Evolutionary conservation across 495 filamentous ascomycete species (phyloP), one percentile per base, ranked within the genome.

Genomic region (Penicillium pancosmium): DNA sequence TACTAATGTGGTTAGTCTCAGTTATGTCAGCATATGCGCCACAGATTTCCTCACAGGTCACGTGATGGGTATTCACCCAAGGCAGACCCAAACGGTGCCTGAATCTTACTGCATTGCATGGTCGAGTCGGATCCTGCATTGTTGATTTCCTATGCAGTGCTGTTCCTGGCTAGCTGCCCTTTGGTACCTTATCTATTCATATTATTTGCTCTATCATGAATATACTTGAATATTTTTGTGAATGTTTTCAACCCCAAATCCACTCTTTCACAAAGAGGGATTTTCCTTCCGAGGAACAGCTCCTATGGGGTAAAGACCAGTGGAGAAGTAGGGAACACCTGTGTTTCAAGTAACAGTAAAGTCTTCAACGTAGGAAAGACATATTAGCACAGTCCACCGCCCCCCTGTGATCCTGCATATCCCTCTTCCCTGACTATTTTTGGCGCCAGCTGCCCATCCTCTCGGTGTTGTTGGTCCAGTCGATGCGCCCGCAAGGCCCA

Each of bases 401-500:
- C 49, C 49, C 25, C 25, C 13, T 43, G 19, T n/a, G 11, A 53
- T 18, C 52, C 57, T 21, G 46, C 27, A 36, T 41, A 9, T 50
- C 38, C 25, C 41, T 21, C 33, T 35, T 47, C 40, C 41, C 50
- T n/a, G 16, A 16, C 16, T 44, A 21, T 25, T n/a, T 65, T 70
- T 68, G 62, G 50, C 67, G 67, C 67, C 67, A 53, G 62, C 52
- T 35, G 50, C 10, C 34, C 21, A 54, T 56, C 48, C 57, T 35
- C 52, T 58, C 23, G 38, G 54, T 57, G n/a, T 58, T 53, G 65
- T 68, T 67, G 65, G 64, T 57, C 56, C 44, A 64, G 52, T 68
- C 62, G 54, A 68, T 56, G 68, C 68, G 67, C 67, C 67, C 67
- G 57, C 47, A 19, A 70, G 63, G 50, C 46, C 68, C 68, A 70